Percentiles rank a stretch among this genome's conserved stretches.
Evolutionary conservation across 495 filamentous ascomycete genomes (phyloP).

Genomic region (Articulospora tetracladia): DNA sequence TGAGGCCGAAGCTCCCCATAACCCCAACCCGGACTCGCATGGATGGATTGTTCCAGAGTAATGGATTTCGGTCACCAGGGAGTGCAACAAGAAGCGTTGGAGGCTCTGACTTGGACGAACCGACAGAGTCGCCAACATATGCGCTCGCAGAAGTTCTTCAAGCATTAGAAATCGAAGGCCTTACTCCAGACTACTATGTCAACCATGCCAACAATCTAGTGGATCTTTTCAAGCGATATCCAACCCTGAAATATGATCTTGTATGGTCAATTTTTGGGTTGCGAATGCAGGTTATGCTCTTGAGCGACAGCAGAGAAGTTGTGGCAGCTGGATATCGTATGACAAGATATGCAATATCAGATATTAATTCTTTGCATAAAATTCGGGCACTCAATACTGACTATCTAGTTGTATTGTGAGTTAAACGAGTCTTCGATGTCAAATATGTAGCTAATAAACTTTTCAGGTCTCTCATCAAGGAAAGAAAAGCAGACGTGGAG

Average conservation of each 20-base stretch:
- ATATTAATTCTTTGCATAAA: conserved; percentile 79
- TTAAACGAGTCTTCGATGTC: conserved; percentile 2
- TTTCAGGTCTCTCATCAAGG: conserved; percentile 79
- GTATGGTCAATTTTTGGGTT: conserved; percentile 92
- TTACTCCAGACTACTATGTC: conserved; percentile 93
- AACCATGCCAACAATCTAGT: conserved; percentile 86
- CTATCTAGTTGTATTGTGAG: conserved; percentile 75
- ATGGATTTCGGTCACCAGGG: conserved; percentile 60
- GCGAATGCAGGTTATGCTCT: conserved; percentile 88
- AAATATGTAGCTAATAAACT: conserved; percentile 4
- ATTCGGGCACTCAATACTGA: conserved; percentile 88
- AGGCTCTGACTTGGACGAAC: conserved; percentile 57
- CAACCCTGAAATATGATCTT: conserved; percentile 91
- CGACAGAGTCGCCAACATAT: conserved; percentile 78
- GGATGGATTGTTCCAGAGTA: conserved; percentile 61
- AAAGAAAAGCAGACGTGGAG: conserved; percentile 92
- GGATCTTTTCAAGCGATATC: conserved; percentile 87
- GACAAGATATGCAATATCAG: conserved; percentile 90
- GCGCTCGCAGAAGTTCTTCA: conserved; percentile 85
- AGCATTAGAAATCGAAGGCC: conserved; percentile 78
- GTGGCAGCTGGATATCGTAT: conserved; percentile 92
- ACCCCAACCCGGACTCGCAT: conserved; percentile 66
- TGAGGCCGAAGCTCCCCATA: conserved; percentile 59
- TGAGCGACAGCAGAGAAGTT: conserved; percentile 92
- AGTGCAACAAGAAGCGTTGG: conserved; percentile 50